phyloP scores from a whole-genome alignment of 1,139 yeast species.

The Kurtzmaniella quercitrusa region DNA sequence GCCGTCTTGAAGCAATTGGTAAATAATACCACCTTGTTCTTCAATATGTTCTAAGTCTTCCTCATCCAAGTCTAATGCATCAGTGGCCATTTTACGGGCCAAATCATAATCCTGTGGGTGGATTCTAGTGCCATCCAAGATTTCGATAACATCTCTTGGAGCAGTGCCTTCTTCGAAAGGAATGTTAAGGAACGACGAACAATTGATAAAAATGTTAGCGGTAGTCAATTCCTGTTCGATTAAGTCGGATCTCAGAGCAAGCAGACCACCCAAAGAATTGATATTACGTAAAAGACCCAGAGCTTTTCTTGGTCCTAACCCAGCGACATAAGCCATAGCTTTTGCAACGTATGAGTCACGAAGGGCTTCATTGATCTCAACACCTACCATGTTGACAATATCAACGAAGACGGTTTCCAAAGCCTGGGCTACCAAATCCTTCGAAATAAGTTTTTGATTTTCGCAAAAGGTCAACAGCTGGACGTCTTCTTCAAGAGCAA shows the following conservation, averaged over 20 bases:
- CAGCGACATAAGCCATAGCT: conserved; percentile 74
- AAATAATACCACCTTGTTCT: conserved; percentile 77
- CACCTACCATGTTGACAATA: conserved; percentile 85
- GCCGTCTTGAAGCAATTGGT: conserved; percentile 75
- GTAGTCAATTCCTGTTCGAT: conserved; percentile 78
- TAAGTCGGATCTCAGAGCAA: conserved; percentile 69
- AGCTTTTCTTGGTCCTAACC: conserved; percentile 95
- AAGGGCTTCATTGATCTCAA: conserved; percentile 87
- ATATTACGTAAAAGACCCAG: conserved; percentile 80
- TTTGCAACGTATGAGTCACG: conserved; percentile 70
- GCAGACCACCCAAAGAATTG: conserved; percentile 64
- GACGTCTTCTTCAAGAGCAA: conserved; percentile 72
- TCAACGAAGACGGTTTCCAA: conserved; percentile 85
- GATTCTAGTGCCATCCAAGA: conserved; percentile 89
- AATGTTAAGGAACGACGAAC: conserved; percentile 84
- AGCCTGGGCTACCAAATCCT: conserved; percentile 61
- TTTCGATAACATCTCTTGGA: conserved; percentile 61
- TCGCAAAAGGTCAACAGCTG: conserved; percentile 69
- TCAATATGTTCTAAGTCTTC: conserved; percentile 85
- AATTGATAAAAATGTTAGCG: conserved; percentile 80
- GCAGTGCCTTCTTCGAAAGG: conserved; percentile 58
- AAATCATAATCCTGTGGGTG: conserved; percentile 97
- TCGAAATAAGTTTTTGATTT: conserved; percentile 68
- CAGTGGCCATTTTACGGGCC: conserved; percentile 96
- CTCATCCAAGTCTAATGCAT: conserved; percentile 93